Evolutionary conservation across 2,329 filamentous ascomycete genomes (phyloP).

Genomic region (Botryotinia narcissicola): DNA sequence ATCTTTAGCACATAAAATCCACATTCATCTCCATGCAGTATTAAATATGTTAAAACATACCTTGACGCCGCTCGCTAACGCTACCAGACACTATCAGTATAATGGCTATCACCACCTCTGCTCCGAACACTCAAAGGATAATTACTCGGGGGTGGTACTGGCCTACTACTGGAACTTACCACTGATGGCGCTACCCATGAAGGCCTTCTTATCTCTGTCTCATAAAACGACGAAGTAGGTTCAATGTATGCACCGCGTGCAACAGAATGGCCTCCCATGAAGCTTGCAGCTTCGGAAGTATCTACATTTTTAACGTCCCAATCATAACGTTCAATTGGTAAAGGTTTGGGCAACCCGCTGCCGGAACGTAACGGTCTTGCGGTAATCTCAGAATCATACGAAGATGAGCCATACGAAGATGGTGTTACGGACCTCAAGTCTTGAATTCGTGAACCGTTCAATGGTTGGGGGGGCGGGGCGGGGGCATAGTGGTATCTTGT

Average conservation of each 20-base stretch:
- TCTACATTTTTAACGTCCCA: neutral
- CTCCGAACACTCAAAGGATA: too few species aligned
- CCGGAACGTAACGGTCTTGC: too few species aligned
- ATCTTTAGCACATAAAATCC: neutral
- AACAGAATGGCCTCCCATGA: neutral
- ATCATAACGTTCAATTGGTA: neutral
- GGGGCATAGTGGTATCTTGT: too few species aligned
- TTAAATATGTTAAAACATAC: neutral
- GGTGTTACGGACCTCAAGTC: too few species aligned
- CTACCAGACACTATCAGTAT: neutral
- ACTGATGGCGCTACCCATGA: too few species aligned
- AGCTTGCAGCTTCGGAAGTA: neutral
- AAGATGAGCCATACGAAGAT: too few species aligned
- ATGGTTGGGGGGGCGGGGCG: too few species aligned
- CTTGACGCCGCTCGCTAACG: neutral
- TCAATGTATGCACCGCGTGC: neutral
- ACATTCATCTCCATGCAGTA: neutral
- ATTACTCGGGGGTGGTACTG: neutral
- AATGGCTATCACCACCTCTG: neutral
- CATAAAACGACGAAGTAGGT: too few species aligned
- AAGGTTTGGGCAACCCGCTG: too few species aligned
- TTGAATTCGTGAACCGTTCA: too few species aligned
- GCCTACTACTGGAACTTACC: neutral
- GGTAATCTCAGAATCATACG: too few species aligned
- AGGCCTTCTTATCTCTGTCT: neutral